Evolutionary conservation across 306 rosid genomes (phyloP).

Genomic region (Adenanthera pavonina): DNA sequence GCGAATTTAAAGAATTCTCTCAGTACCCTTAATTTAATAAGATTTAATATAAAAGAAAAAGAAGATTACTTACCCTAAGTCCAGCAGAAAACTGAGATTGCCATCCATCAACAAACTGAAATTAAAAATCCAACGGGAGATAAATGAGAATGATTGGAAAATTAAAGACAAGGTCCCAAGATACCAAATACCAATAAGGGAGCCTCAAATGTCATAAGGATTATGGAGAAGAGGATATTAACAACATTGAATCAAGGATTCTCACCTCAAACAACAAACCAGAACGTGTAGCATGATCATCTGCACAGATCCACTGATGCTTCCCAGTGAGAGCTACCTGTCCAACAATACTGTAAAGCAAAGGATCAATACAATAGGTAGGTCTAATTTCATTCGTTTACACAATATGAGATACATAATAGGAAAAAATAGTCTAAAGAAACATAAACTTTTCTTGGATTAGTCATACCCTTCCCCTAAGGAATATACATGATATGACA

Average conservation of each 20-base stretch:
- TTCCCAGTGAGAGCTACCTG: conserved; percentile 90
- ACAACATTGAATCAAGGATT: conserved; percentile 32
- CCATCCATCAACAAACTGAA: conserved; percentile 81
- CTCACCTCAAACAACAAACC: conserved; percentile 72
- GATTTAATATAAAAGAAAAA: not conserved
- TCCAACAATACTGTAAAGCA: conserved; percentile 74
- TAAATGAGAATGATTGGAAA: conserved; percentile 27
- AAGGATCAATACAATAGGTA: conserved; percentile 21
- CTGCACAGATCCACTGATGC: conserved; percentile 88
- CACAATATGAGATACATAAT: conserved; percentile 5
- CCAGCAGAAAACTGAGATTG: conserved; percentile 91
- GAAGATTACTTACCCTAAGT: conserved; percentile 64
- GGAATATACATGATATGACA: conserved; percentile 83
- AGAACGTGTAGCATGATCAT: conserved; percentile 58
- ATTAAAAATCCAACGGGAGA: conserved; percentile 35
- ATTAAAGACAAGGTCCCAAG: conserved; percentile 17
- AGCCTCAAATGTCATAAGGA: conserved; percentile 22
- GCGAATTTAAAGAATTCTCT: not conserved
- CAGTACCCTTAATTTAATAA: not conserved
- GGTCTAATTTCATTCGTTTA: not conserved
- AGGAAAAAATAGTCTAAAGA: conserved; percentile 20
- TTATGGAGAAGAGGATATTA: conserved; percentile 17
- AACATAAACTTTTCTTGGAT: conserved; percentile 24
- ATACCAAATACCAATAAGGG: not conserved
- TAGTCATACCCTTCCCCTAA: conserved; percentile 92